Base-by-base conservation (phyloP, 345 rosid genomes). In the Triadica sebifera region DNA sequence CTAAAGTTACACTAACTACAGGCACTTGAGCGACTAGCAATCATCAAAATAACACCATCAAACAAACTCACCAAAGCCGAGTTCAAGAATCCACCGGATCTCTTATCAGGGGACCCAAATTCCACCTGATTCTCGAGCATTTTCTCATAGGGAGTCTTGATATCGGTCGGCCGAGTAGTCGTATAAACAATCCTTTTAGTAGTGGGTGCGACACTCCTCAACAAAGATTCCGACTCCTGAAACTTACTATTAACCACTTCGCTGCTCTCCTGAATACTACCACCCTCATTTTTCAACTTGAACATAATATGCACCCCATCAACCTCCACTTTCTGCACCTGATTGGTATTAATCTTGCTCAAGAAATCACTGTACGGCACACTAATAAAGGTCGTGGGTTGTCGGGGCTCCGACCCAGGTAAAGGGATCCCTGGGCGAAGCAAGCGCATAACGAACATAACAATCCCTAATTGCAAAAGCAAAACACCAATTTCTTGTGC, bases 341-440 rank as follows among this genome's bases (percentile, higher is more conserved):
- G 88, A 71, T 93, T 85, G 60, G 73, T 68, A 29, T 67, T 90
- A 64, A 93, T 89, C 79, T 86, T 93, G 75, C 89, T 86, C 77
- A 95, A 83, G 62, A 95, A 95, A 2, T 90, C 97, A 65, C 98
- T 93, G 73, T 93, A 95, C 8, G 99, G 98, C 1, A 95, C 98
- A 51, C 87, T 85, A 37, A 90, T 68, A 34, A 87, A 83, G 19
- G 85, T 84, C 8, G 93, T 87, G 37, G 87, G 94, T 2, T 83
- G 83, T 51, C 91, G 82, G 0, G 97, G 96, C 81, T 95, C 97
- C 8, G 93, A 87, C 2, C 98, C 96, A 0, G 96, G 98, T 38
- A 91, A 80, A 1, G 94, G 93, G 47, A 93, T 81, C n/a, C 94
- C 96, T 2, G 93, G 97, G 4, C 98, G 88, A 43, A 95, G 90